A percentile compares a stretch with the other conserved stretches of the same genome.
Evolutionary conservation across 1,139 yeast genomes (phyloP).

Genomic region (Martiniozyma asiatica): DNA sequence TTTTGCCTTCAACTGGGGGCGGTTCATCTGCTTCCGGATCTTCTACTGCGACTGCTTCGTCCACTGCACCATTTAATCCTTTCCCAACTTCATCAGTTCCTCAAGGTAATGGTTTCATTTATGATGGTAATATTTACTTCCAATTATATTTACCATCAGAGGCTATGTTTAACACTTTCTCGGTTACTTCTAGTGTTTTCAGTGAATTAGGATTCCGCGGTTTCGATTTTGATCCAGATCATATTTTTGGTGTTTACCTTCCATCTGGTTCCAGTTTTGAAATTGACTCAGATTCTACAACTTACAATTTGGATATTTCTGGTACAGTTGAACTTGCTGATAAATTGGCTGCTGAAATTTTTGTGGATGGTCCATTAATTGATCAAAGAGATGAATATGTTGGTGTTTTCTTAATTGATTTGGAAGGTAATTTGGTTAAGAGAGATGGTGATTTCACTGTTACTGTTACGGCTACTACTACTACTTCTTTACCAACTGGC

Average conservation of each 20-base stretch:
- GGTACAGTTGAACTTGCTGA: constrained; percentile 7
- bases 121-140: constrained; percentile 12
- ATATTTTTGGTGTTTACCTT: constrained; percentile 8
- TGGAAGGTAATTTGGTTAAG: constrained; percentile 11
- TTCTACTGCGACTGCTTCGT: constrained; percentile 11
- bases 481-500: constrained; percentile 5
- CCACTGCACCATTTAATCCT: constrained; percentile 13
- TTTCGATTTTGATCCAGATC: constrained; percentile 11
- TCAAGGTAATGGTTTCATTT: constrained; percentile 15
- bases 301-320: constrained; percentile 8
- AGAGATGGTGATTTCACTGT: constrained; percentile 12
- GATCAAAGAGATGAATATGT: constrained; percentile 6
- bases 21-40: too few relatives aligned
- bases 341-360: constrained; percentile 10
- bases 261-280: constrained; percentile 9
- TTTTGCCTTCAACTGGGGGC: too few relatives aligned
- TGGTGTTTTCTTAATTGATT: constrained; percentile 14
- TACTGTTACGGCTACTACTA: constrained; percentile 6
- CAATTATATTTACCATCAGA: constrained; percentile 14
- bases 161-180: constrained; percentile 12
- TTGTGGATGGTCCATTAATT: constrained; percentile 9
- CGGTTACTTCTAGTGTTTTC: constrained; percentile 10
- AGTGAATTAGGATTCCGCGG: too few relatives aligned
- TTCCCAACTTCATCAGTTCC: constrained; percentile 12
- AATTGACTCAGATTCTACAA: constrained; percentile 5